Evolutionary conservation across 2,329 filamentous ascomycete genomes (phyloP).

Genomic region (Onygenales sp.): DNA sequence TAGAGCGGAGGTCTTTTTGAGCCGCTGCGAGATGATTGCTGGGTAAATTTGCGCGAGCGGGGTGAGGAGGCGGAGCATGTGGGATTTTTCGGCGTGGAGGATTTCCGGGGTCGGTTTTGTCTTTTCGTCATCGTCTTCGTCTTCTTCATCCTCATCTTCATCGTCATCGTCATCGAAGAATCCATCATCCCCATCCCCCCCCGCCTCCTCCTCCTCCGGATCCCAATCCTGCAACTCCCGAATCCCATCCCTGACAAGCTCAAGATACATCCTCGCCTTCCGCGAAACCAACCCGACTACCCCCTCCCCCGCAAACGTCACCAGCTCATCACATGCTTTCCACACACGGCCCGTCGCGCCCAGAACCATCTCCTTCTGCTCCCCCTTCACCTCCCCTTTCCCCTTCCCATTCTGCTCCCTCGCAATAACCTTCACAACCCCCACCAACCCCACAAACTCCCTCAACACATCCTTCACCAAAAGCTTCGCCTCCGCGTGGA

Average conservation of each 20-base stretch:
- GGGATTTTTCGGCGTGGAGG: constrained; percentile 31
- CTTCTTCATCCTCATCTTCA: constrained; percentile 12
- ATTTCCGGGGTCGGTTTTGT: constrained; percentile 9
- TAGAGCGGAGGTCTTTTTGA: constrained; percentile 21
- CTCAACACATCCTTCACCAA: constrained; percentile 51
- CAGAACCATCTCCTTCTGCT: constrained; percentile 46
- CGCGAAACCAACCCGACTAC: constrained; percentile 60
- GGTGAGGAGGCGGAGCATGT: constrained; percentile 32
- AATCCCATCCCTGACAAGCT: constrained; percentile 70
- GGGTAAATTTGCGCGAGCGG: constrained; percentile 35
- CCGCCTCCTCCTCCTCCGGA: constrained; percentile 57
- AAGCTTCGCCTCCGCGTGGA: constrained; percentile 55
- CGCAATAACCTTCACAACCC: constrained; percentile 46
- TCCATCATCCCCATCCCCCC: constrained; percentile 38
- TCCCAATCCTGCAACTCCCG: constrained; percentile 84
- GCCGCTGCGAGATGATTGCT: constrained; percentile 31
- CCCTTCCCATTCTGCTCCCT: constrained; percentile 19
- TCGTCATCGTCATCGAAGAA: constrained; percentile 21
- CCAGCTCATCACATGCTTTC: constrained; percentile 69
- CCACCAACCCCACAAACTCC: constrained; percentile 54
- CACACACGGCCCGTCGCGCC: constrained; percentile 69
- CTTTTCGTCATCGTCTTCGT: constrained; percentile 3
- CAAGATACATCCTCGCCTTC: constrained; percentile 64
- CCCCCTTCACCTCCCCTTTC: constrained; percentile 14
- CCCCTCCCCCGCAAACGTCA: constrained; percentile 55